phyloP scores from a whole-genome alignment of 257 asterid genomes.

The Eustoma russellianum region DNA sequence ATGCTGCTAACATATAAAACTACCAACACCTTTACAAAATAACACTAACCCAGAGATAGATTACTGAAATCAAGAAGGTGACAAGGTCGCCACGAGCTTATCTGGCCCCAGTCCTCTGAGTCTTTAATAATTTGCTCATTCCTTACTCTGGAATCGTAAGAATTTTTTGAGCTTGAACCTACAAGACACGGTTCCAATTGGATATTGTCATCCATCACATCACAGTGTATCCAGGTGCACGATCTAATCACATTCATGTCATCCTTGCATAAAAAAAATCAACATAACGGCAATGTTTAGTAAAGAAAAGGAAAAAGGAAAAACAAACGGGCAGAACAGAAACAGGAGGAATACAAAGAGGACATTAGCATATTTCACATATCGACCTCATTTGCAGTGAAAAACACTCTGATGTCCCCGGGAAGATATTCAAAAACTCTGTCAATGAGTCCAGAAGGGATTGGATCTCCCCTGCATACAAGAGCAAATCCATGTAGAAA shows the following conservation, averaged over 20 bases:
- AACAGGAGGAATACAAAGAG: not conserved
- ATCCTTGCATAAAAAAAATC: conserved; percentile 17
- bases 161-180: conserved; percentile 26
- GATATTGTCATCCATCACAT: conserved; percentile 91
- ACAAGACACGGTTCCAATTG: conserved; percentile 46
- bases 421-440: conserved; percentile 80
- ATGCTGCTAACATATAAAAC: no score
- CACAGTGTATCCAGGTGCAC: conserved; percentile 90
- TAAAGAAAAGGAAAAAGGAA: conserved; percentile 3
- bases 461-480: conserved; percentile 83
- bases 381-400: conserved; percentile 44
- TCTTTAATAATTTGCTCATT: conserved; percentile 17
- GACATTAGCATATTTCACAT: conserved; percentile 6
- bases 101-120: conserved; percentile 18
- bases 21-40: not conserved
- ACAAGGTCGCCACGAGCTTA: conserved; percentile 55
- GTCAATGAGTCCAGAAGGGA: conserved; percentile 64
- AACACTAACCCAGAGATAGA: conserved; percentile 68
- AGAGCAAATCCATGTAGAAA: conserved; percentile 14
- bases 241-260: conserved; percentile 31
- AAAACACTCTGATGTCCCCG: conserved; percentile 38
- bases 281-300: not conserved
- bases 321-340: conserved; percentile 1
- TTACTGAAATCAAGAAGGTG: conserved; percentile 81
- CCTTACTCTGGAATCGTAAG: conserved; percentile 23